Evolutionary conservation across 805 yeast species (phyloP), one percentile per base, ranked within the genome.

Genomic region (Candida cerambycidarum): DNA sequence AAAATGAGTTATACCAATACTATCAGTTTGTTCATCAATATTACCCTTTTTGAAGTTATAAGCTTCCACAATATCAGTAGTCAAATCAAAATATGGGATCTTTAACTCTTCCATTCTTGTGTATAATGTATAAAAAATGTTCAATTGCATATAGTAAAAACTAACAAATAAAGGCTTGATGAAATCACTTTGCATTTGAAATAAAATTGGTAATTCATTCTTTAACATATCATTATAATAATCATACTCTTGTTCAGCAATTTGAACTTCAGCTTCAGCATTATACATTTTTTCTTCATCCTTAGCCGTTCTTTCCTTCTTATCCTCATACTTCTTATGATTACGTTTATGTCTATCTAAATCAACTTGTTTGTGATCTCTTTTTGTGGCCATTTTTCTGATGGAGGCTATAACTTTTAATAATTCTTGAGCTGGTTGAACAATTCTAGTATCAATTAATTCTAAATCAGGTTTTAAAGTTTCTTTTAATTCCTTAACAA

Each of bases 61-160:
- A 3, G 90, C 84, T 61, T 86, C 92, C 42, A 85, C 74, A 49
- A 93, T 86, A 61, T 89, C 98, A 34, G 86, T 75, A 39, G 79
- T 73, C 59, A 93, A 73, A 61, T 93, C 95, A 65, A 93, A 93
- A 68, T 93, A 93, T 12, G 97, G 97, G 52, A 93, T 93, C 69
- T 93, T 89, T 86, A 92, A 82, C 60, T 88, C 96, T 67, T 92
- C 96, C 88, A 92, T 87, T 56, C 86, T 79, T 59, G 78, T 84
- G 71, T 87, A 90, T 48, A 93, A 73, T 1, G 97, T 89, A 75
- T 93, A 93, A 65, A 90, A 93, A 44, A 93, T 89, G 71, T 93
- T 93, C 72, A 93, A 78, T 71, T 93, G 99, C 98, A 93, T 93
- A 75, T 82, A 93, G 69, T 93, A 93, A 65, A 93, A 83, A 42